phyloP scores from a whole-genome alignment of 2,329 filamentous ascomycete genomes.

The Epicoccum nigrum region DNA sequence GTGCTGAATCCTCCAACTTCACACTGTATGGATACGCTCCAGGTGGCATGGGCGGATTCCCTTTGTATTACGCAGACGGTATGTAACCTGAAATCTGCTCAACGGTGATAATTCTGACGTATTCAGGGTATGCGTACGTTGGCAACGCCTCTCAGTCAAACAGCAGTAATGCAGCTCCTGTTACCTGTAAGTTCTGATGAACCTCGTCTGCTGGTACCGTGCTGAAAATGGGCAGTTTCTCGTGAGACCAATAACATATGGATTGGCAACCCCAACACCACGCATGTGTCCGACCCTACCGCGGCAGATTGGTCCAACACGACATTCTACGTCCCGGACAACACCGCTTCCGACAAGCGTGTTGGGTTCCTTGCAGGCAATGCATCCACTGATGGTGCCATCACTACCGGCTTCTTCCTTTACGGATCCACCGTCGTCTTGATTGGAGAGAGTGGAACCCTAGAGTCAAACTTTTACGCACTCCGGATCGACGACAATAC shows the following conservation, averaged over 20 bases:
- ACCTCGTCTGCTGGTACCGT: not conserved
- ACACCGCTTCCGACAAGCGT: conserved; percentile 14
- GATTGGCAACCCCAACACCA: conserved; percentile 25
- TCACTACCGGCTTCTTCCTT: conserved; percentile 24
- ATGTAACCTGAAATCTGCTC: not conserved
- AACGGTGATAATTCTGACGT: conserved; percentile 1
- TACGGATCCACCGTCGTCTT: conserved; percentile 28
- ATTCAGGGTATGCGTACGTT: conserved; percentile 25
- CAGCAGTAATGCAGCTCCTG: conserved; percentile 25
- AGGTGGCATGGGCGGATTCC: conserved; percentile 24
- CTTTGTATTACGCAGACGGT: conserved; percentile 29
- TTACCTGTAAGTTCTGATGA: conserved; percentile 18
- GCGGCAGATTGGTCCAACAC: conserved; percentile 23
- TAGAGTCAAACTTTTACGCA: conserved; percentile 25
- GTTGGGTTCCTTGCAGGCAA: conserved; percentile 23
- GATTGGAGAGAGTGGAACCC: conserved; percentile 11
- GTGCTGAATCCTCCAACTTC: conserved; percentile 15
- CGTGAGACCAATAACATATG: conserved; percentile 11
- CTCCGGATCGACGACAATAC: conserved; percentile 17
- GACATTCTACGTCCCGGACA: conserved; percentile 24
- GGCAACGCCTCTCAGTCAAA: conserved; percentile 22
- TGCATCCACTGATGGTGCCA: conserved; percentile 5
- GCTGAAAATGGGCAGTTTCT: conserved; percentile 16
- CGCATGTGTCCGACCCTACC: conserved; percentile 8
- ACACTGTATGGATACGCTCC: conserved; percentile 26